Conservation (phyloP, 495 filamentous ascomycete species). For the Penicillium argentinense region DNA sequence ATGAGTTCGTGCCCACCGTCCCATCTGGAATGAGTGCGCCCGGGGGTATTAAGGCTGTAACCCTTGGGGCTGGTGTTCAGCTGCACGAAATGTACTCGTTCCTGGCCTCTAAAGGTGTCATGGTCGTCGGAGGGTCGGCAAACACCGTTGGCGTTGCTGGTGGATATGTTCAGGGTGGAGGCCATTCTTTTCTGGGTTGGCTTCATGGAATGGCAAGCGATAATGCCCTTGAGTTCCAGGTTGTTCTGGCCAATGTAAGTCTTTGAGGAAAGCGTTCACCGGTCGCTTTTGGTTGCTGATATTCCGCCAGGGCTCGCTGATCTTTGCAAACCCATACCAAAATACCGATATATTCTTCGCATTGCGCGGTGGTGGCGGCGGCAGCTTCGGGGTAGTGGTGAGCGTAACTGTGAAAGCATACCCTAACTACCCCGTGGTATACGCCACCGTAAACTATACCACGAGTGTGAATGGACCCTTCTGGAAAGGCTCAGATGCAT, state of each 20-base stretch:
- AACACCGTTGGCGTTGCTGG: conserved; percentile 34
- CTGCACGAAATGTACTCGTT: conserved; percentile 42
- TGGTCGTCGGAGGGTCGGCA: conserved; percentile 14
- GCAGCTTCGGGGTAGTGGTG: conserved; percentile 53
- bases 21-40: conserved; percentile 21
- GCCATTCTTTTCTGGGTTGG: conserved; percentile 47
- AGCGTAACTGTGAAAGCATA: conserved; percentile 43
- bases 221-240: conserved; percentile 34
- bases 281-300: too few species aligned
- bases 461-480: conserved; percentile 7
- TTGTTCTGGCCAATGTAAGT: conserved; percentile 42
- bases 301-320: conserved; percentile 35
- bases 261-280: not conserved
- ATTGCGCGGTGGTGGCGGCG: conserved; percentile 43
- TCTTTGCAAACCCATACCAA: conserved; percentile 37
- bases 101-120: conserved; percentile 19
- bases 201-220: conserved; percentile 34
- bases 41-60: conserved; percentile 29
- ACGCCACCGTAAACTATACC: conserved; percentile 26
- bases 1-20: conserved; percentile 25
- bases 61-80: conserved; percentile 53
- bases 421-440: conserved; percentile 34
- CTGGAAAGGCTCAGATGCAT: conserved; percentile 33
- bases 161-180: conserved; percentile 58
- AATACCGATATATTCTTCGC: conserved; percentile 57